These are phyloP conservation scores for Mycena rosella DNA, from an alignment of 768 basidiomycete genomes.

Conservation along the genomic window DNA sequence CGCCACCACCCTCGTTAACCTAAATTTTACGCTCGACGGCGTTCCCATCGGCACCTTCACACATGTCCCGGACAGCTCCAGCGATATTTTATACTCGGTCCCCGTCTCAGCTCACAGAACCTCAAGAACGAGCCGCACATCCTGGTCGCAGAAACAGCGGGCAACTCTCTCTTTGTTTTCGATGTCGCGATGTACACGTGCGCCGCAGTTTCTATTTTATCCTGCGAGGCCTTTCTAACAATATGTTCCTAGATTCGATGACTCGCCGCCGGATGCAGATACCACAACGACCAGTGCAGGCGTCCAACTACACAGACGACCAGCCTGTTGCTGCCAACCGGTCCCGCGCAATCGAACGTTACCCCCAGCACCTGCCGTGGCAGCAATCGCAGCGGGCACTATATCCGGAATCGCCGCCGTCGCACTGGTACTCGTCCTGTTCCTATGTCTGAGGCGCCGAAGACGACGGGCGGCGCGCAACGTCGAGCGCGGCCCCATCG, in stretches of 20 bases:
- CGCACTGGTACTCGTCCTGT: background rate
- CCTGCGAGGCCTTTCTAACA: background rate
- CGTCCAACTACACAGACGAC: slow-evolving; percentile 4
- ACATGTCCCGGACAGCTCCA: slow-evolving; percentile 4
- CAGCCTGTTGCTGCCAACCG: too few species aligned
- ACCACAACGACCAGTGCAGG: background rate
- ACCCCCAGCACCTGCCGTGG: background rate
- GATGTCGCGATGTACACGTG: slow-evolving; percentile 23
- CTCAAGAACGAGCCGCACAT: slow-evolving; percentile 12
- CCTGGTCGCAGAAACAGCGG: slow-evolving; percentile 5
- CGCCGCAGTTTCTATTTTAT: background rate
- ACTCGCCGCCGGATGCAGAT: background rate
- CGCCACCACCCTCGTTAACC: slow-evolving; percentile 1
- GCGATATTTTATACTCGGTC: slow-evolving; percentile 7
- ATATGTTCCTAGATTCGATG: background rate
- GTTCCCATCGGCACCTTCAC: slow-evolving; percentile 6
- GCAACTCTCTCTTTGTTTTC: slow-evolving; percentile 14
- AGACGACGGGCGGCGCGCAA: background rate
- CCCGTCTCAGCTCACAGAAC: slow-evolving; percentile 7
- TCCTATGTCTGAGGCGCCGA: background rate
- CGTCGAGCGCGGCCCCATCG: background rate
- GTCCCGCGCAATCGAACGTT: background rate
- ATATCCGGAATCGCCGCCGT: background rate
- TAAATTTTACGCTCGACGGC: slow-evolving; percentile 10
- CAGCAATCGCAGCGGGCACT: slow-evolving; percentile 11